phyloP scores from a whole-genome alignment of 371 early-diverging fungal genomes.

The Mucor irregularis region DNA sequence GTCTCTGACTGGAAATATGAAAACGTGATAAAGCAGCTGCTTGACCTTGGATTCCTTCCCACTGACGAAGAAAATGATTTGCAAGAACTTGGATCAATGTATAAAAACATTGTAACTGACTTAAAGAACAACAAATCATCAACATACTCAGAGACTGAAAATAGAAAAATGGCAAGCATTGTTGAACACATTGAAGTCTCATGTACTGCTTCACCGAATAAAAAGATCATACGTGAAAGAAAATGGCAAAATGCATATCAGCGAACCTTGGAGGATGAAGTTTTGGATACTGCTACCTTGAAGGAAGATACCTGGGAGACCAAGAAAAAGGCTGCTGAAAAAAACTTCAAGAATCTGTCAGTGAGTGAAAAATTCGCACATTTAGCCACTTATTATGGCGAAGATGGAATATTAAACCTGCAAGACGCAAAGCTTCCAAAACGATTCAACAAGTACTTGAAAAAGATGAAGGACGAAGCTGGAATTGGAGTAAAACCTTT shows the following conservation, averaged over 20 bases:
- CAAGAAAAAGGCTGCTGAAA: slow-evolving; percentile 3
- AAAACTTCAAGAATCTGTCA: slow-evolving; percentile 9
- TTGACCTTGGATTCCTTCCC: slow-evolving; percentile 9
- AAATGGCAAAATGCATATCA: slow-evolving; percentile 11
- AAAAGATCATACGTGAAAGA: slow-evolving; percentile 5
- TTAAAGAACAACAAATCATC: background rate
- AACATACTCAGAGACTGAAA: slow-evolving; percentile 7
- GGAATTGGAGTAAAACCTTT: too few species aligned
- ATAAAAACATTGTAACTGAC: slow-evolving; percentile 1
- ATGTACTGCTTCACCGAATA: slow-evolving; percentile 6
- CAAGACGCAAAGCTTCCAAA: too few species aligned
- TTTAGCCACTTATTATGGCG: too few species aligned
- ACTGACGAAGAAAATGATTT: slow-evolving; percentile 6
- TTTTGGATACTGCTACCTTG: slow-evolving; percentile 1
- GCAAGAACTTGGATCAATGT: slow-evolving; percentile 7
- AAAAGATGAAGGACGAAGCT: too few species aligned
- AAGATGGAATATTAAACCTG: too few species aligned
- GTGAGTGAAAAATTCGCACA: too few species aligned
- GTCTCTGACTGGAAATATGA: slow-evolving; percentile 10
- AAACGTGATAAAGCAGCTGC: slow-evolving; percentile 1
- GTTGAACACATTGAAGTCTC: slow-evolving; percentile 4
- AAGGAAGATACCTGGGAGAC: background rate
- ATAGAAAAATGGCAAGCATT: slow-evolving; percentile 4
- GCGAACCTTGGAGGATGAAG: slow-evolving; percentile 3
- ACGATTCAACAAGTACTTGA: too few species aligned